These are phyloP conservation scores for Asterophora lycoperdoides DNA, from an alignment of 768 basidiomycete genomes.

Conservation along the genomic window DNA sequence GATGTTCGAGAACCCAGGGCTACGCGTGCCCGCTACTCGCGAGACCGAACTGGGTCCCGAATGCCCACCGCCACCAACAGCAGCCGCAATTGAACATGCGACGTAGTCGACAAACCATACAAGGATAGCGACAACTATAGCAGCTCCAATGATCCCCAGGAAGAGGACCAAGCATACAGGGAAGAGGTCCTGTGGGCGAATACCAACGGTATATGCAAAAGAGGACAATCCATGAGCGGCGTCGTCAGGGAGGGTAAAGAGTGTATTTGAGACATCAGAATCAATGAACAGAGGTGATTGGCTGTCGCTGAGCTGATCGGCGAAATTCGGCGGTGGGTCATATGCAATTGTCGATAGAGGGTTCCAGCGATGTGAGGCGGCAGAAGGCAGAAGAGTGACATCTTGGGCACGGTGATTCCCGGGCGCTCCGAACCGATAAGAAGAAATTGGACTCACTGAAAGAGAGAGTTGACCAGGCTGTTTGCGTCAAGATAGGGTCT, in stretches of 20 bases:
- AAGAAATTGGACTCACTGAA: constrained; percentile 48
- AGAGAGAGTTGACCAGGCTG: constrained; percentile 81
- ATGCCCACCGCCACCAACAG: constrained; percentile 13
- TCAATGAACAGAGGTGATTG: constrained; percentile 79
- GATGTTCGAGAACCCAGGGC: constrained; percentile 35
- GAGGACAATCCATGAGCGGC: constrained; percentile 69
- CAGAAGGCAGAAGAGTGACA: constrained; percentile 59
- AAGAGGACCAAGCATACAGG: constrained; percentile 80
- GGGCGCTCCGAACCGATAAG: neutral
- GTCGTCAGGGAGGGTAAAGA: constrained; percentile 66
- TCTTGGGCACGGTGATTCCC: constrained; percentile 41
- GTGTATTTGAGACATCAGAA: constrained; percentile 56
- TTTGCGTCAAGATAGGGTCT: constrained; percentile 90
- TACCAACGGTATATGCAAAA: constrained; percentile 80
- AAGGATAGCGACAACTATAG: constrained; percentile 63
- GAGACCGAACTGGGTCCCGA: constrained; percentile 15
- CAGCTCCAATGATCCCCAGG: constrained; percentile 68
- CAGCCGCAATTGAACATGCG: constrained; percentile 32
- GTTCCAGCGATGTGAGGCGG: constrained; percentile 56
- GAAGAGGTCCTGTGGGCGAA: constrained; percentile 80
- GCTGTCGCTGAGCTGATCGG: constrained; percentile 65
- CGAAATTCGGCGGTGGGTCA: constrained; percentile 65
- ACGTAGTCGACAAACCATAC: constrained; percentile 71
- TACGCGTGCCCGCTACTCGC: constrained; percentile 30
- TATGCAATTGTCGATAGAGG: constrained; percentile 55